Base-by-base conservation (phyloP, 129 eudicot genomes). In the Glebionis coronaria region DNA sequence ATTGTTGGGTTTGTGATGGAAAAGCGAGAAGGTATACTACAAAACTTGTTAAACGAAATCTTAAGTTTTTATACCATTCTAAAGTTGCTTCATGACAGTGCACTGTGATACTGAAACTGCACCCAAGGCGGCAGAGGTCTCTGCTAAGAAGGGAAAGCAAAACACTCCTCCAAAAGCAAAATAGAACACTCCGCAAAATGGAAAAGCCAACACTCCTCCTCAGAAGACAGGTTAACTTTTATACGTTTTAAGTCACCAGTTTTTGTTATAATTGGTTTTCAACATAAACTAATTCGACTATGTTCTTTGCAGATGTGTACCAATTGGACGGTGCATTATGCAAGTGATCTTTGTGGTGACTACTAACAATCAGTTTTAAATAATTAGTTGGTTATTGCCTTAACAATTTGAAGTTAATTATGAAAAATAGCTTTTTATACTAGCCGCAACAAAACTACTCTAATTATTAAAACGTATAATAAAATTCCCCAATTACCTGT, bases 131-230 rank as follows among this genome's bases (percentile, higher is more conserved):
- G 63, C 82, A 8, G 81, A 80, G 0, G 81, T 50, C n/a, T 9
- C 84, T 61, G 65, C 70, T 23, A 83, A 83, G 69, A 87, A 87
- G 64, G 74, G 67, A 11, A 87, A 83, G 29, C 16, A 70, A 4
- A 78, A 76, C 31, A 73, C 85, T 0, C 85, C 91, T 45, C 79
- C 68, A 19, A 81, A 78, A n/a, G 47, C 71, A 10, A 66, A 66
- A 50, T 3, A 44, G 0, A 47, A 47, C 57, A 47, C 66, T 0
- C 74, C 74, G 4, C 74, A 70, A 56, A 70, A 57, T 27, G 66
- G 46, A 44, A 70, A 57, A 27, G 3, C 74, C 0, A 69, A 56
- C 25, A 56, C 83, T 3, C 85, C n/a, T n/a, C n/a, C 91, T 40
- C 78, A 72, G 15, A 86, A 86, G 73, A 25, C 82, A 76, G 89